Percentiles rank a stretch among this genome's conserved stretches.
phyloP scores from a whole-genome alignment of 306 rosid genomes.

The Castanospermum australe region DNA sequence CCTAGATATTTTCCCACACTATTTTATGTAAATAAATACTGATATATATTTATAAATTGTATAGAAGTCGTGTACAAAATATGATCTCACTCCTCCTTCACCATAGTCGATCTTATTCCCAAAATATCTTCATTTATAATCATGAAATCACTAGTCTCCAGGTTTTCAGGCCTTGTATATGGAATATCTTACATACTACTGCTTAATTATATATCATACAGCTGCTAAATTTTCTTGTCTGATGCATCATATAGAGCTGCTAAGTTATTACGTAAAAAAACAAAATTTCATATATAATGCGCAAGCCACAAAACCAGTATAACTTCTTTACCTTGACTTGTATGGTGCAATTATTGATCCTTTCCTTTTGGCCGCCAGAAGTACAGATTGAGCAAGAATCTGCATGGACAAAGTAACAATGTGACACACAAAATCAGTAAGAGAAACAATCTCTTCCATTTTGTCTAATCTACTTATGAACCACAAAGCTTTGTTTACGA shows the following conservation, averaged over 20 bases:
- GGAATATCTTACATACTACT: not conserved
- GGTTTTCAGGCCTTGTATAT: not conserved
- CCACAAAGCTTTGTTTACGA: slow-evolving; percentile 12
- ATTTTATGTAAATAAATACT: not conserved
- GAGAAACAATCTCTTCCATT: slow-evolving; percentile 12
- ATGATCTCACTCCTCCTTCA: slow-evolving; percentile 1
- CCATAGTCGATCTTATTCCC: not conserved
- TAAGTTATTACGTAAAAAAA: not conserved
- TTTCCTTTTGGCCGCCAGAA: slow-evolving; percentile 51
- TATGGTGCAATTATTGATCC: slow-evolving; percentile 23
- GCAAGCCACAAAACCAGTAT: not conserved
- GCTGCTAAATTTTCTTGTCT: not conserved
- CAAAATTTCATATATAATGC: not conserved
- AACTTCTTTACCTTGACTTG: not conserved
- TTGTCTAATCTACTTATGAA: not conserved
- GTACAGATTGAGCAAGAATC: slow-evolving; percentile 83
- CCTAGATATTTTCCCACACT: not conserved
- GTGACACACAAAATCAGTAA: slow-evolving; percentile 65
- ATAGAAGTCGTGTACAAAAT: not conserved
- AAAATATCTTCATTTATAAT: not conserved
- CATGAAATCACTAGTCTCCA: not conserved
- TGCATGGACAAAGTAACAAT: slow-evolving; percentile 63
- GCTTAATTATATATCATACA: not conserved
- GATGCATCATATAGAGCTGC: not conserved
- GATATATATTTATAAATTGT: not conserved